phyloP scores from a whole-genome alignment of 2,329 filamentous ascomycete species.

The Pseudocercospora fijiensis region DNA sequence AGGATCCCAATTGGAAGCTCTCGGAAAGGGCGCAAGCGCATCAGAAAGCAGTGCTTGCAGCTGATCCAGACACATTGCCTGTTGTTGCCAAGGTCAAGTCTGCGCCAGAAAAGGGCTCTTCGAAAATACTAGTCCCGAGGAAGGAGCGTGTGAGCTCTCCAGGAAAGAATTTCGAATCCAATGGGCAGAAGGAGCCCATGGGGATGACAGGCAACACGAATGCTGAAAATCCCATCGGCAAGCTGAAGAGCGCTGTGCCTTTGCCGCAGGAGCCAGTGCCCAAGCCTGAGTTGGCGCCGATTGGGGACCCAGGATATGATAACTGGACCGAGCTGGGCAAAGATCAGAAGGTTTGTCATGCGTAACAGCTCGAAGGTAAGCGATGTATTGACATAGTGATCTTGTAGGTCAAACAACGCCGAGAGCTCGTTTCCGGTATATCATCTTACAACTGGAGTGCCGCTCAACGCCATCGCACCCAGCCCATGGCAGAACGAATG shows the following conservation, averaged over 20 bases:
- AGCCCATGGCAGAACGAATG: constrained; percentile 6
- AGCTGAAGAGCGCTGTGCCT: background rate
- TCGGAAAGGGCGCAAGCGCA: constrained; percentile 4
- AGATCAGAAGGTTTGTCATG: constrained; percentile 2
- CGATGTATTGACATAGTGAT: background rate
- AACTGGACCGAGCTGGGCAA: constrained; percentile 13
- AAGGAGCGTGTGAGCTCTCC: background rate
- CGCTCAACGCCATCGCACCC: constrained; percentile 4
- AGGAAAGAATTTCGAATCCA: background rate
- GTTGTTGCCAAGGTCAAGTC: background rate
- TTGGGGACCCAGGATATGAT: constrained; percentile 15
- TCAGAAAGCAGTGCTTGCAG: constrained; percentile 3
- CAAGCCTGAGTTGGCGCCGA: background rate
- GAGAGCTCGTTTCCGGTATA: constrained; percentile 8
- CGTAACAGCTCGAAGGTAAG: background rate
- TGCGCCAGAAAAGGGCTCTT: background rate
- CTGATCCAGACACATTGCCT: constrained; percentile 1
- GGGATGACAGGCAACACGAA: background rate
- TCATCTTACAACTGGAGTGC: constrained; percentile 13
- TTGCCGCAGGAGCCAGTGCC: background rate
- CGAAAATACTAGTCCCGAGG: background rate
- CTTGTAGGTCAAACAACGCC: constrained; percentile 5
- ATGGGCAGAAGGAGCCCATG: background rate
- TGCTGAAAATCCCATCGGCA: background rate
- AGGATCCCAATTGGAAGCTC: background rate